Evolutionary conservation across 179 eudicot species (phyloP).

Genomic region (Spergularia azorica): DNA sequence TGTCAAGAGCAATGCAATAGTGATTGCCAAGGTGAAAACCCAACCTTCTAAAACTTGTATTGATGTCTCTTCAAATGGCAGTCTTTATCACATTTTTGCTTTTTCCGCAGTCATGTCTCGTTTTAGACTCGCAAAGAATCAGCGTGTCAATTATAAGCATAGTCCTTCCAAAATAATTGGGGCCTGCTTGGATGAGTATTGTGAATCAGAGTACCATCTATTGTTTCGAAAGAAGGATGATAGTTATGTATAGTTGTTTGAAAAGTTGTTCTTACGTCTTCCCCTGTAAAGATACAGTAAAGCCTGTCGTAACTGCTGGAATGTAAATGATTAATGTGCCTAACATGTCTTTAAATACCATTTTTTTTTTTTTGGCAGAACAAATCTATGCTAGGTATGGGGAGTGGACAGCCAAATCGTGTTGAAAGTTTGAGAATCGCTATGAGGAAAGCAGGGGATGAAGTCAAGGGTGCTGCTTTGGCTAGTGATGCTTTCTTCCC

Average conservation of each 20-base stretch:
- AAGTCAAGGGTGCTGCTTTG: constrained; percentile 91
- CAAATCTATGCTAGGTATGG: constrained; percentile 95
- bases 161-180: background rate
- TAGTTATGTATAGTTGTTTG: background rate
- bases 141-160: background rate
- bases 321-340: background rate
- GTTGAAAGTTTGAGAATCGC: constrained; percentile 94
- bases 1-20: constrained; percentile 98
- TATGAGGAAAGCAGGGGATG: constrained; percentile 83
- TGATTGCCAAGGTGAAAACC: constrained; percentile 75
- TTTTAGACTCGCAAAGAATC: background rate
- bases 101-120: background rate
- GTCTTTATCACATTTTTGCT: background rate
- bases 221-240: background rate
- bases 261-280: background rate
- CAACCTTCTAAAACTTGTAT: background rate
- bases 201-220: background rate
- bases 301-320: background rate
- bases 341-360: background rate
- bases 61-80: background rate
- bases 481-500: constrained; percentile 99
- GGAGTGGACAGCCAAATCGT: constrained; percentile 98
- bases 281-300: background rate
- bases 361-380: constrained; percentile 42
- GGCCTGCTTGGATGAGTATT: background rate